A percentile compares a stretch with the other conserved stretches of the same genome.
phyloP scores from a whole-genome alignment of 208 protist species.

The Leptomonas pyrrhocoris region DNA sequence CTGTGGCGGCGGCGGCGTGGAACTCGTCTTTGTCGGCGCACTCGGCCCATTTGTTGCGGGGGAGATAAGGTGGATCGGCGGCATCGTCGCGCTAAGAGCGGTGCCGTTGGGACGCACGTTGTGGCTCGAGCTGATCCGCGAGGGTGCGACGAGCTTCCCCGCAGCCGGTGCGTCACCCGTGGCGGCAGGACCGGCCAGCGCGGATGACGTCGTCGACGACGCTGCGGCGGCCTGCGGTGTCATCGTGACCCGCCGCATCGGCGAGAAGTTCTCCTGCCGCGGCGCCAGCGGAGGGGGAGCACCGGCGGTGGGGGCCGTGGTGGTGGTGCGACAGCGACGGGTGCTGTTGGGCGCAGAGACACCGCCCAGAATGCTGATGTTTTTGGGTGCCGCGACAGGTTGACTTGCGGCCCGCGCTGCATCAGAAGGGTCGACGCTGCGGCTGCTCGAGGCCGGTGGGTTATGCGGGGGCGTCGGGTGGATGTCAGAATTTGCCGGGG shows the following conservation, averaged over 20 bases:
- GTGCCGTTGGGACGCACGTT: neutral
- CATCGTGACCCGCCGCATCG: conserved; percentile 5
- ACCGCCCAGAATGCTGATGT: neutral
- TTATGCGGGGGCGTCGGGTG: neutral
- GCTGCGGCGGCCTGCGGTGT: neutral
- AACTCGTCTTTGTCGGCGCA: neutral
- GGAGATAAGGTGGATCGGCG: neutral
- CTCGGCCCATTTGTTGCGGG: neutral
- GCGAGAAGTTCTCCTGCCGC: neutral
- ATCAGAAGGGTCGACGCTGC: neutral
- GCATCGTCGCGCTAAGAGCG: neutral
- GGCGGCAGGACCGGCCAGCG: no score
- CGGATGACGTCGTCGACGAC: neutral
- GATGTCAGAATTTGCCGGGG: neutral
- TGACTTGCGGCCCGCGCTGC: neutral
- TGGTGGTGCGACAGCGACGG: no score
- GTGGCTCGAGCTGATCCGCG: no score
- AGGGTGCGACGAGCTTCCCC: no score
- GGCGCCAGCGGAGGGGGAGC: conserved; percentile 3
- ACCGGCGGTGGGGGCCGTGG: neutral
- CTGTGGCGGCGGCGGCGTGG: neutral
- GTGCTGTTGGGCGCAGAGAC: neutral
- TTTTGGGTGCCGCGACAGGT: neutral
- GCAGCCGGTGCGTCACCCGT: no score
- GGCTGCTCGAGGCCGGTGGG: neutral